Percentiles rank a stretch among this genome's conserved stretches.
phyloP scores from a whole-genome alignment of 2,329 filamentous ascomycete genomes.

The Cladobotryum mycophilum region DNA sequence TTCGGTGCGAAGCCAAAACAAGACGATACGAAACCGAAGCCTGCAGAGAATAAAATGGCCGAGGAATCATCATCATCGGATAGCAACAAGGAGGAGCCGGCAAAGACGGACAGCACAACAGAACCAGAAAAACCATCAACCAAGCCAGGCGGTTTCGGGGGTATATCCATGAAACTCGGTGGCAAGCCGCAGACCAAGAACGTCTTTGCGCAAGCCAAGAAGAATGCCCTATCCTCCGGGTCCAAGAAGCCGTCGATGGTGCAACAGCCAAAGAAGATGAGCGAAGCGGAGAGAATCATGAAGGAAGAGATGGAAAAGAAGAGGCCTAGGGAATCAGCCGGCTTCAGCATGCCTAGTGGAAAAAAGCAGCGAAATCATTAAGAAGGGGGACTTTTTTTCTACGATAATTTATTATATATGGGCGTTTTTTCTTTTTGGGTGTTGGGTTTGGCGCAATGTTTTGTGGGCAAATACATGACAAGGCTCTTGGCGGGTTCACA shows the following conservation, averaged over 20 bases:
- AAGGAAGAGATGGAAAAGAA: conserved; percentile 73
- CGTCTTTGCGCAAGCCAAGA: conserved; percentile 61
- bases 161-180: conserved; percentile 58
- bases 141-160: conserved; percentile 28
- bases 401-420: not conserved
- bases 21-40: conserved; percentile 3
- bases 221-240: conserved; percentile 58
- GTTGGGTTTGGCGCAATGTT: not conserved
- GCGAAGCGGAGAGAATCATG: conserved; percentile 84
- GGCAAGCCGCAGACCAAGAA: conserved; percentile 67
- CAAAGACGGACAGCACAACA: conserved; percentile 7
- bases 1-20: conserved; percentile 47
- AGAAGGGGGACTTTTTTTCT: not conserved
- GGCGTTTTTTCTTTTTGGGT: conserved; percentile 13
- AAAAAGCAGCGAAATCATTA: conserved; percentile 46
- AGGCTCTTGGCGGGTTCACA: not conserved
- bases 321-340: conserved; percentile 44
- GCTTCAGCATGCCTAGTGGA: conserved; percentile 39
- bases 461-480: not conserved
- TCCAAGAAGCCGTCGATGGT: conserved; percentile 55
- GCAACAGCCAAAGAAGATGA: conserved; percentile 73
- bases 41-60: not conserved
- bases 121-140: conserved; percentile 16
- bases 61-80: not conserved
- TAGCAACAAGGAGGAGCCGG: conserved; percentile 4